Evolutionary conservation across 1,139 yeast species (phyloP), one percentile per base, ranked within the genome.

Genomic region (Sugiyamaella grinbergsii): DNA sequence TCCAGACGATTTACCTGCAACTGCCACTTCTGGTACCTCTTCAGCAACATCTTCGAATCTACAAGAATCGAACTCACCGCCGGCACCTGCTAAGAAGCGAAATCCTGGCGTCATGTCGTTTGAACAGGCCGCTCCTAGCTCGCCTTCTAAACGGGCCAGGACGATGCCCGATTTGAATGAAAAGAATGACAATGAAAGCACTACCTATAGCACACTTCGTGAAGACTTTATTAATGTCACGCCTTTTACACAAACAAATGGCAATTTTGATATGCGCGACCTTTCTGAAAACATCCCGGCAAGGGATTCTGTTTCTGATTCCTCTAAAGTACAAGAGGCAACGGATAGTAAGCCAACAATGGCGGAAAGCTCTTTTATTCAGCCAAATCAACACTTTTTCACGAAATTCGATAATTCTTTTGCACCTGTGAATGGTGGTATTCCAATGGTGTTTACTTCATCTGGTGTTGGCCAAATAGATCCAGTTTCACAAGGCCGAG

Each of bases 181-280:
- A 3, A 31, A 33, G 10, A 28, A 31, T 13, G 46, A 22, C n/a
- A n/a, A 34, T 2, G 43, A 22, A 8, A 26, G 18, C 5, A 18
- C n/a, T 24, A 36, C 23, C 11, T 23, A 34, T 36, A 33, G 11
- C 2, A 22, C 31, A 20, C 42, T 24, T 10, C 38, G 48, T 15
- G 49, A 54, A 5, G 58, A 55, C 4, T 56, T 69, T 13, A 47
- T 52, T 2, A 61, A 62, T 8, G 66, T 69, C 1, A 69, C 76
- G 2, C 78, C 77, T 3, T 71, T 74, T 52, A 71, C 75, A 1
- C 69, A 71, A 54, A 71, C 72, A 1, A 52, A 59, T 39, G 77
- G 77, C 15, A 63, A 71, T 44, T 71, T 74, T 55, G 61, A 66
- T 41, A 65, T 72, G 73, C 62, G 65, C n/a, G 62, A 62, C 11